phyloP scores from a whole-genome alignment of 2,329 filamentous ascomycete genomes.

The Aphanoascus verrucosus region DNA sequence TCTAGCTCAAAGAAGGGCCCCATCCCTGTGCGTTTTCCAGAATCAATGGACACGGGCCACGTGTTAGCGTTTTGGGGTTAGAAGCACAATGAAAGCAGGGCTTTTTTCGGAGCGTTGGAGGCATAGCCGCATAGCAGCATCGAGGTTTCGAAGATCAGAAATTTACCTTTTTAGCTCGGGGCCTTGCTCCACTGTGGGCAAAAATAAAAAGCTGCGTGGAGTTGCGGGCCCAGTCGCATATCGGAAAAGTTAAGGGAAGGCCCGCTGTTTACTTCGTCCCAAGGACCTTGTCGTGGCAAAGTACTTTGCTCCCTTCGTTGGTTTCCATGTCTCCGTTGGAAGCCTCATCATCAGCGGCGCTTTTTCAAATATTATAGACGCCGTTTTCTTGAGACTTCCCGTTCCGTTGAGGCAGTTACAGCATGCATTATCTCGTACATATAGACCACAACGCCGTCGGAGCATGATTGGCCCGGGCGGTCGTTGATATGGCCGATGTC shows the following conservation, averaged over 20 bases:
- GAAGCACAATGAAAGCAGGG: background rate
- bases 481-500: background rate
- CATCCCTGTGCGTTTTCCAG: background rate
- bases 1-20: background rate
- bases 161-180: constrained; percentile 1
- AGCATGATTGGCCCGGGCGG: background rate
- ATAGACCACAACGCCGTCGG: too few species aligned
- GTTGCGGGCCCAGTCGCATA: background rate
- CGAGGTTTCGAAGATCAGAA: background rate
- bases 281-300: too few species aligned
- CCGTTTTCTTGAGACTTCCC: background rate
- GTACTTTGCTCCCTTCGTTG: background rate
- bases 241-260: constrained; percentile 1
- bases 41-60: constrained; percentile 6
- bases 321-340: background rate
- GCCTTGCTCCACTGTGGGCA: background rate
- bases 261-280: background rate
- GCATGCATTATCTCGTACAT: too few species aligned
- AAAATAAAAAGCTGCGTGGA: background rate
- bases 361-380: background rate
- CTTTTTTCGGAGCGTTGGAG: background rate
- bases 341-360: background rate
- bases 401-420: background rate
- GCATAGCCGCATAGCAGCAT: background rate
- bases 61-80: background rate